Evolutionary conservation across 768 basidiomycete species (phyloP), one percentile per base, ranked within the genome.

Genomic region (Panellus pusillus): DNA sequence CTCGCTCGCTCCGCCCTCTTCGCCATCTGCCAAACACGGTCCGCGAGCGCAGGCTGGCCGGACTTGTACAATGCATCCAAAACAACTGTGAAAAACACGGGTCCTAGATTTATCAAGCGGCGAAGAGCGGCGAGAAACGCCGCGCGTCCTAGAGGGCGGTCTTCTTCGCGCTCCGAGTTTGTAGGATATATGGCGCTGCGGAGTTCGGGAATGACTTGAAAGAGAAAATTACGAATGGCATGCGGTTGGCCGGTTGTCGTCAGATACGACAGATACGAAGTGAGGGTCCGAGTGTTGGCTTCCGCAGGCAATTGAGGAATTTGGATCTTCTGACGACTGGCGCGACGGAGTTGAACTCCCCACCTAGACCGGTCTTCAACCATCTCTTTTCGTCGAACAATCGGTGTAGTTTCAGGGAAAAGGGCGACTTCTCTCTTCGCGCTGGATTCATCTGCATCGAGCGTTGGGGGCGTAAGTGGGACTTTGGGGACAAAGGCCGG

Each of bases 1-100:
- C 87, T 89, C 24, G 68, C 68, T 31, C 65, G 68, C 63, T 89
- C 84, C 0, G 85, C 86, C 53, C 76, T 70, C 60, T 77, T 76
- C 9, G 82, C 87, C 18, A 86, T 72, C 13, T 73, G 58, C 82
- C 87, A 91, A 2, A 92, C 75, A 15, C 80, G 77, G 62, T 86
- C 83, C 0, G 84, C 81, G 4, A 83, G 66, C 0, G 79, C 78
- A 0, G 76, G 76, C 56, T 71, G 72, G 0, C 84, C 81, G 0
- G 77, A 70, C 60, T 87, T 87, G 52, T 70, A 65, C 38, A 91
- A 68, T 0, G 83, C 84, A 53, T 83, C 80, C 29, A 93, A 66
- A 9, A 91, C 66, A 3, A 74, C 67, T 1, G 81, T 72, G 59
- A 89, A 82, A 55, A 87, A 74, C 51, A 76, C 65, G 0, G 90